Conservation (phyloP, 768 basidiomycete species). For the Collybia sp. region DNA sequence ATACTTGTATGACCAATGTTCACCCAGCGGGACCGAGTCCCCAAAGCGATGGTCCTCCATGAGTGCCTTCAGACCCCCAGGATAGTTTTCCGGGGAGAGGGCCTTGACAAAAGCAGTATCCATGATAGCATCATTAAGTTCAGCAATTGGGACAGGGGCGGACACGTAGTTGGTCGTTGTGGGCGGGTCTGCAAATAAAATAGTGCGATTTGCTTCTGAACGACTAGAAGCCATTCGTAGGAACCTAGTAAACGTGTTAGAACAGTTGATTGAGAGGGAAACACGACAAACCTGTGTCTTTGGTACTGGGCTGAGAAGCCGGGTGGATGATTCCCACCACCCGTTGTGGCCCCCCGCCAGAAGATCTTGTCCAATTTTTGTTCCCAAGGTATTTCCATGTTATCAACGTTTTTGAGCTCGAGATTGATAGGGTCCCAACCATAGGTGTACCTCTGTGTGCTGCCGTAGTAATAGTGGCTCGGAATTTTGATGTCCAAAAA, state of each 20-base stretch:
- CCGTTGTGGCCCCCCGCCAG: conserved; percentile 96
- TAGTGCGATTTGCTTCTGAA: conserved; percentile 47
- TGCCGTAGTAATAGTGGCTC: conserved; percentile 93
- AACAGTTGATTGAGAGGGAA: not conserved
- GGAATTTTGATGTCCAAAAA: conserved; percentile 92
- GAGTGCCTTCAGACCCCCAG: conserved; percentile 68
- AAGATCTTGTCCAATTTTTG: conserved; percentile 84
- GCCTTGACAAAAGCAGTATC: conserved; percentile 83
- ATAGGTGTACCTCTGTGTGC: conserved; percentile 80
- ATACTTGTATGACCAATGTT: conserved; percentile 93
- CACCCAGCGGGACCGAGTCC: conserved; percentile 74
- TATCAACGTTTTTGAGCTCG: conserved; percentile 71
- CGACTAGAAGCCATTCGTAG: conserved; percentile 71
- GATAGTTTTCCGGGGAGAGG: conserved; percentile 66
- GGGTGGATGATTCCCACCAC: conserved; percentile 83
- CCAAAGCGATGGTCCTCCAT: conserved; percentile 62
- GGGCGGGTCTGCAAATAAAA: conserved; percentile 68
- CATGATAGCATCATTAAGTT: conserved; percentile 78
- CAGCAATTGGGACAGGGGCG: conserved; percentile 49
- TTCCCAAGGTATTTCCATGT: conserved; percentile 88
- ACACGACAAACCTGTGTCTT: conserved; percentile 60
- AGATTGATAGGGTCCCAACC: conserved; percentile 81
- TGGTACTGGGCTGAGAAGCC: conserved; percentile 84
- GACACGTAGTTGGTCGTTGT: conserved; percentile 54
- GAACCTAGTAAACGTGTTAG: conserved; percentile 36